These are phyloP conservation scores for Styphnolobium japonicum DNA, from an alignment of 306 rosid species.

Conservation along the genomic window DNA sequence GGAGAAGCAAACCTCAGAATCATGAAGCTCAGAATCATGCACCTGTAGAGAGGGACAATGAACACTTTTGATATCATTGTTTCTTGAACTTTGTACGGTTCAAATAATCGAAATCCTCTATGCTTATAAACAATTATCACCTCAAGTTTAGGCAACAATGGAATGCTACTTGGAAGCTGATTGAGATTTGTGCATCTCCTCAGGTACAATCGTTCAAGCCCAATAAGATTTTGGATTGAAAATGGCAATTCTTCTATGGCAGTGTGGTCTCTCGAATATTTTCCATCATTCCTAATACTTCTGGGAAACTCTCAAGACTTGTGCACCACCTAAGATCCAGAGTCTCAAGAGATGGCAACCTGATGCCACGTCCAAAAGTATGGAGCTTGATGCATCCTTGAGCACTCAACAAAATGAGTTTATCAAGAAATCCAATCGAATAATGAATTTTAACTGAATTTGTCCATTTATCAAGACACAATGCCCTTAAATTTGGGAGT, in stretches of 20 bases:
- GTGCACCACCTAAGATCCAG: neutral
- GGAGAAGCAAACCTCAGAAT: no score
- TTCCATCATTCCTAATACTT: constrained; percentile 1
- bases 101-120: neutral
- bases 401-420: neutral
- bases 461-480: neutral
- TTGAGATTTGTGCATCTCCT: neutral
- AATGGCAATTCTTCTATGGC: neutral
- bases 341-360: constrained; percentile 12
- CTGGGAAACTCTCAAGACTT: neutral
- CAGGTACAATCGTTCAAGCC: neutral
- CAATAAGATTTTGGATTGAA: neutral
- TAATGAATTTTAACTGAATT: neutral
- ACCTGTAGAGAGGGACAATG: neutral
- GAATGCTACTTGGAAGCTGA: neutral
- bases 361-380: neutral
- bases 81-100: no score
- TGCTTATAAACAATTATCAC: neutral
- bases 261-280: constrained; percentile 1
- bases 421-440: constrained; percentile 19
- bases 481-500: neutral
- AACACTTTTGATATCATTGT: neutral
- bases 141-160: neutral
- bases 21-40: neutral
- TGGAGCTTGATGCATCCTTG: constrained; percentile 3